A percentile compares a stretch with the other conserved stretches of the same genome.
These are phyloP conservation scores for Lyophyllum shimeji DNA, from an alignment of 768 basidiomycete genomes.

Conservation along the genomic window DNA sequence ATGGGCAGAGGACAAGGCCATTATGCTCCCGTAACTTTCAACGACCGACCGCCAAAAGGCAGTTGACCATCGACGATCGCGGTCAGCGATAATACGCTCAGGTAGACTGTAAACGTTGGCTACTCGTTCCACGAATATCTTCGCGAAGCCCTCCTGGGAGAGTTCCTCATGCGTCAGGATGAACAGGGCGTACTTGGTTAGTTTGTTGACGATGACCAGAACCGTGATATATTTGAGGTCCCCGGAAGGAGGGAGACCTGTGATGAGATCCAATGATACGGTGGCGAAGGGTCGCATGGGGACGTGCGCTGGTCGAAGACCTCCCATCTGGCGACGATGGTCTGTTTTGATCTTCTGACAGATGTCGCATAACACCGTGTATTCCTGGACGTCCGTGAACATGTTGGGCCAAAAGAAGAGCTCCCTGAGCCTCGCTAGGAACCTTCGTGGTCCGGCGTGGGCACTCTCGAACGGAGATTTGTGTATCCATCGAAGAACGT, in stretches of 20 bases:
- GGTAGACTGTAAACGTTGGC: neutral
- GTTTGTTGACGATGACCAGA: neutral
- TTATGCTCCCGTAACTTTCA: neutral
- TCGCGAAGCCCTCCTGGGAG: neutral
- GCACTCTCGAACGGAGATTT: conserved; percentile 16
- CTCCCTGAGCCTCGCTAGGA: conserved; percentile 9
- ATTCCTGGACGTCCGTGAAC: neutral
- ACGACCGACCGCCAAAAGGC: conserved; percentile 11
- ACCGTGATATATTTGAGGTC: neutral
- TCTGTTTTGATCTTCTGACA: neutral
- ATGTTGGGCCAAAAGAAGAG: neutral
- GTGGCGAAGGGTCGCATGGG: neutral
- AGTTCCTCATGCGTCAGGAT: neutral
- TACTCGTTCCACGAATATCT: neutral
- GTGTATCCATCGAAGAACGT: conserved; percentile 12
- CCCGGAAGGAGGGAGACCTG: neutral
- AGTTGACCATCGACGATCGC: neutral
- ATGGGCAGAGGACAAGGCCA: neutral
- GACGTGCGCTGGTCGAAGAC: neutral
- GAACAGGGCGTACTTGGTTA: neutral
- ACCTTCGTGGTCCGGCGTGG: conserved; percentile 5
- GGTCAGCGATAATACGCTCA: neutral
- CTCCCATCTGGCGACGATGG: neutral
- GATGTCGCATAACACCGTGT: neutral
- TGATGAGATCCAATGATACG: neutral